A percentile compares a stretch with the other conserved stretches of the same genome.
Evolutionary conservation across 1,284 basidiomycete genomes (phyloP).

Genomic region (Thecaphora frezii): DNA sequence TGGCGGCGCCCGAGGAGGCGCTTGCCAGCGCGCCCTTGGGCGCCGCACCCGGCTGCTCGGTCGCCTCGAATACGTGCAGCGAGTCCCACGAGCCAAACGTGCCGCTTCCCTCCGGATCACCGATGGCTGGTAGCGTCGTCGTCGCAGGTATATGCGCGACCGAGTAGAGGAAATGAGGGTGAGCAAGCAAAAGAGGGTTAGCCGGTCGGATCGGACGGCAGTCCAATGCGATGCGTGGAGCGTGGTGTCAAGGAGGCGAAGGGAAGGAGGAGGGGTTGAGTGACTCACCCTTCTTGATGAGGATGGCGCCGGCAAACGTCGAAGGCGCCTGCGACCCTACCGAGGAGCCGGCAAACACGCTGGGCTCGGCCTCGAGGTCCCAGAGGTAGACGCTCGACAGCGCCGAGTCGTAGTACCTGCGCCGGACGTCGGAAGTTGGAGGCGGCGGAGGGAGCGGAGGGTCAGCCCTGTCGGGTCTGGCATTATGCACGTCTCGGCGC

Average conservation of each 20-base stretch:
- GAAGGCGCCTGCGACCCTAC: conserved; percentile 62
- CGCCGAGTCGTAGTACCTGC: conserved; percentile 92
- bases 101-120: conserved; percentile 34
- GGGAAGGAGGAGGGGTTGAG: background rate
- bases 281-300: conserved; percentile 87
- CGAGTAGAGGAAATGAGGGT: background rate
- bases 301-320: conserved; percentile 88
- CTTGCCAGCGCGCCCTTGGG: conserved; percentile 14
- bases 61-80: conserved; percentile 94
- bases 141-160: conserved; percentile 9
- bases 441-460: too few relatives aligned
- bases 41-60: conserved; percentile 66
- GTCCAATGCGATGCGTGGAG: background rate
- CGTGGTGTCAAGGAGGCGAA: background rate
- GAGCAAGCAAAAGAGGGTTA: background rate
- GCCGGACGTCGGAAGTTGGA: too few relatives aligned
- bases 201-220: background rate
- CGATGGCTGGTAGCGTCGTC: conserved; percentile 13
- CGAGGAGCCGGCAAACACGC: conserved; percentile 17
- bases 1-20: conserved; percentile 65
- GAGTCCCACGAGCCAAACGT: conserved; percentile 86
- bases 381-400: conserved; percentile 97
- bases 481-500: too few relatives aligned
- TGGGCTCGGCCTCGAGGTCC: conserved; percentile 80
- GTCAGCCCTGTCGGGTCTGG: too few relatives aligned